Conservation (phyloP, 805 yeast species). For the Metschnikowia lochheadii region DNA sequence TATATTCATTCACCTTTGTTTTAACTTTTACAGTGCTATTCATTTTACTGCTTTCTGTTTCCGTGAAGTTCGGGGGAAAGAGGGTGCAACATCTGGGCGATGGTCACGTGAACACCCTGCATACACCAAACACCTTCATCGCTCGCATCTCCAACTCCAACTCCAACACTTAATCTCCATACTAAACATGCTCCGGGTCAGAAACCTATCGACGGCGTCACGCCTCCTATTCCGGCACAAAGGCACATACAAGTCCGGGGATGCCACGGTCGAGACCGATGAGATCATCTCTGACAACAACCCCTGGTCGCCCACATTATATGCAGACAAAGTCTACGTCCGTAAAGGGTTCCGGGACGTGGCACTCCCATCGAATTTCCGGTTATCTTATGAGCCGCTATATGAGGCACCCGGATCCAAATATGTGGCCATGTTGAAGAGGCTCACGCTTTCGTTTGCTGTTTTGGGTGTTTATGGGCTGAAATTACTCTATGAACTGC, state of each 20-base stretch:
- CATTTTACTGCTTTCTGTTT: no score
- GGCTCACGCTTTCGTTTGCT: slow-evolving; percentile 59
- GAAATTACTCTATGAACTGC: slow-evolving; percentile 52
- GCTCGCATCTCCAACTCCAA: no score
- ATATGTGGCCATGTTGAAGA: slow-evolving; percentile 58
- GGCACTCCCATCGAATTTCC: slow-evolving; percentile 46
- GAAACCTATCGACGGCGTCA: slow-evolving; percentile 8
- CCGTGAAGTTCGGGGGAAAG: no score
- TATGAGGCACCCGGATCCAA: slow-evolving; percentile 61
- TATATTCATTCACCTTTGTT: no score
- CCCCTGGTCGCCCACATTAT: slow-evolving; percentile 44
- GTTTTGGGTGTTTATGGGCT: slow-evolving; percentile 58
- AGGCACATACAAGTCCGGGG: slow-evolving; percentile 22
- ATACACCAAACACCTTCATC: not conserved
- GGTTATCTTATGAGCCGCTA: slow-evolving; percentile 58
- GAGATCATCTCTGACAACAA: slow-evolving; percentile 39
- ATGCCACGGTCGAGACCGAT: slow-evolving; percentile 38
- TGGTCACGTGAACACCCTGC: not conserved
- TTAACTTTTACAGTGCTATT: no score
- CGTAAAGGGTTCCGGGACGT: slow-evolving; percentile 35
- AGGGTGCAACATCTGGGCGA: no score
- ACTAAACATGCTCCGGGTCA: slow-evolving; percentile 7
- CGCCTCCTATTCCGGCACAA: slow-evolving; percentile 14
- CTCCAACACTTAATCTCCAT: no score
- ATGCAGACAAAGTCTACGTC: slow-evolving; percentile 42